Evolutionary conservation across 2,329 filamentous ascomycete species (phyloP).

Genomic region (Penicillium concentricum): DNA sequence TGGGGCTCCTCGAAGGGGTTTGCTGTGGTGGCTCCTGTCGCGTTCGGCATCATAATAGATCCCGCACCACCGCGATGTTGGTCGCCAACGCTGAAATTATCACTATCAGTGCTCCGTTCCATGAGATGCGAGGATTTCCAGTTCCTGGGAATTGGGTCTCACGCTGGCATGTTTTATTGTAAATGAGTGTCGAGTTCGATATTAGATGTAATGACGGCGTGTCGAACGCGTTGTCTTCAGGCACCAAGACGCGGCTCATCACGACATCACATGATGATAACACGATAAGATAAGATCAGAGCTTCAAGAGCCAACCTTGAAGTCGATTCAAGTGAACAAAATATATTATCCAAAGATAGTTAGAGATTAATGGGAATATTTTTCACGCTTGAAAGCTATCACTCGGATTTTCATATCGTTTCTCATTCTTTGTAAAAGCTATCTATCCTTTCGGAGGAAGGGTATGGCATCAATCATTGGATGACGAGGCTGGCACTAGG

Average conservation of each 20-base stretch:
- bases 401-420: constrained; percentile 4
- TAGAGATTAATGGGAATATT: neutral
- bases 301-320: neutral
- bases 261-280: constrained; percentile 35
- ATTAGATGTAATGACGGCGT: constrained; percentile 9
- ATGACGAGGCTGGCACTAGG: constrained; percentile 89
- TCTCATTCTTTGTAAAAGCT: constrained; percentile 10
- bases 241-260: constrained; percentile 27
- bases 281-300: neutral
- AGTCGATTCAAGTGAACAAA: neutral
- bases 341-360: neutral
- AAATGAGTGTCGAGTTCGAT: constrained; percentile 13
- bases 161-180: constrained; percentile 48
- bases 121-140: neutral
- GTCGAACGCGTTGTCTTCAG: constrained; percentile 18
- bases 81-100: constrained; percentile 60
- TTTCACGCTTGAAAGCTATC: neutral
- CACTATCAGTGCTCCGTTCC: constrained; percentile 23
- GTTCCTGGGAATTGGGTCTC: constrained; percentile 21
- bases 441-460: neutral
- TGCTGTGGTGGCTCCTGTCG: constrained; percentile 35
- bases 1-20: constrained; percentile 81
- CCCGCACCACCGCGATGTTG: constrained; percentile 56
- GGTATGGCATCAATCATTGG: constrained; percentile 35
- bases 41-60: constrained; percentile 44